Percentiles rank a stretch among this genome's conserved stretches.
Conservation (phyloP, 2,329 filamentous ascomycete genomes). For the Leptosphaerulina australis region DNA sequence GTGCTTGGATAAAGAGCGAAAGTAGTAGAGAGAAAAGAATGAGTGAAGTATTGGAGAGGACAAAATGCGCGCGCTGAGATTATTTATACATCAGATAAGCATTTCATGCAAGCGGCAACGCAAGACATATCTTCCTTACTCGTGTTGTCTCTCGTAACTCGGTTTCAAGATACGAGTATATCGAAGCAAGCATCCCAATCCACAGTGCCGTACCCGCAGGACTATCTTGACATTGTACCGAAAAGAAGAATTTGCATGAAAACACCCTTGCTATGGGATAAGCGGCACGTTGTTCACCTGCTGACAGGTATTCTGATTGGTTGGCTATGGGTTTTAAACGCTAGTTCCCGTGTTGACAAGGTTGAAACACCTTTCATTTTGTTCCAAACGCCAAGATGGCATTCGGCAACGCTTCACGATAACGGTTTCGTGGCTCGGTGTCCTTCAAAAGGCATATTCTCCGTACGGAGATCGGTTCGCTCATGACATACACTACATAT, state of each 20-base stretch:
- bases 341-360: constrained; percentile 14
- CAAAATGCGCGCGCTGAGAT: background rate
- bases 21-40: background rate
- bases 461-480: too few species aligned
- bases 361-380: constrained; percentile 15
- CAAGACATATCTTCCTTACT: constrained; percentile 7
- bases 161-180: constrained; percentile 7
- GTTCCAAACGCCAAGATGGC: constrained; percentile 17
- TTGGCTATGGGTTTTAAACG: constrained; percentile 9
- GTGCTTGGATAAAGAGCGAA: constrained; percentile 5
- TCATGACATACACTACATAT: too few species aligned
- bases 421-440: background rate
- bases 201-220: background rate
- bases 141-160: constrained; percentile 3
- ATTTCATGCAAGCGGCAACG: background rate
- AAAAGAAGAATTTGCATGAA: constrained; percentile 1
- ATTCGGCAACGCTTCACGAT: background rate
- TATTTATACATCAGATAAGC: constrained; percentile 10
- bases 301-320: constrained; percentile 8
- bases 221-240: constrained; percentile 1
- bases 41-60: constrained; percentile 3
- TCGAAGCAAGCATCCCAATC: constrained; percentile 4
- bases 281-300: background rate
- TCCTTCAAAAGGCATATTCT: background rate
- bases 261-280: background rate